Evolutionary conservation across 768 basidiomycete genomes (phyloP), one percentile per base, ranked within the genome.

Genomic region (Mycena alexandri): DNA sequence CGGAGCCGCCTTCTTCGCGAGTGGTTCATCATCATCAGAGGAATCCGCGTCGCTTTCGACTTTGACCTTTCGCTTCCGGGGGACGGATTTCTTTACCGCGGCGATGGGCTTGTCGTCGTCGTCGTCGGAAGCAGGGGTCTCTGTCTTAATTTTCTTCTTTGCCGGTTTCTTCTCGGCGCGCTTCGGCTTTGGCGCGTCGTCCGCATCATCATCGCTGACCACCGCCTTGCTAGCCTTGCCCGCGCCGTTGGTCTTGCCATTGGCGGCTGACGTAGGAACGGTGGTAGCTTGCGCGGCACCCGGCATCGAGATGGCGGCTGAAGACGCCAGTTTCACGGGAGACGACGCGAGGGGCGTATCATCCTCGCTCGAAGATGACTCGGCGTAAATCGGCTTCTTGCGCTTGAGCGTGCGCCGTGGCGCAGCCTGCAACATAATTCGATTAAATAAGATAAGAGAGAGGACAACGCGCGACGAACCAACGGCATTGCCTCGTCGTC

Each of bases 311-410:
- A 80, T 76, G 5, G 80, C 76, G 50, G 79, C 77, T 47, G 84
- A 77, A 25, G 75, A 75, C 19, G 74, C 63, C 62, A 79, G 79
- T 78, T 92, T 93, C 5, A 80, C 83, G 21, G 91, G 91, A 43
- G 93, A 92, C 29, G 91, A 90, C 54, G 91, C 89, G 43, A 93
- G 84, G 58, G 91, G 91, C 19, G 81, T 82, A 61, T 93, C 91
- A 69, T 93, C 90, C 51, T 92, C 91, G 67, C 89, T 90, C 33
- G 68, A 71, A 56, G 89, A 85, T 64, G 75, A 83, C 17, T 86
- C 85, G 22, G 81, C 82, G 65, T 84, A 83, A 29, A 80, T 75
- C 25, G 82, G 78, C 73, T 87, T 87, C 81, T 90, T 90, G 75
- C 90, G 87, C 80, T 93, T 94, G 67, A 81, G 67, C 53, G 71